A percentile compares a stretch with the other conserved stretches of the same genome.
phyloP scores from a whole-genome alignment of 345 rosid genomes.

The Firmiana major region DNA sequence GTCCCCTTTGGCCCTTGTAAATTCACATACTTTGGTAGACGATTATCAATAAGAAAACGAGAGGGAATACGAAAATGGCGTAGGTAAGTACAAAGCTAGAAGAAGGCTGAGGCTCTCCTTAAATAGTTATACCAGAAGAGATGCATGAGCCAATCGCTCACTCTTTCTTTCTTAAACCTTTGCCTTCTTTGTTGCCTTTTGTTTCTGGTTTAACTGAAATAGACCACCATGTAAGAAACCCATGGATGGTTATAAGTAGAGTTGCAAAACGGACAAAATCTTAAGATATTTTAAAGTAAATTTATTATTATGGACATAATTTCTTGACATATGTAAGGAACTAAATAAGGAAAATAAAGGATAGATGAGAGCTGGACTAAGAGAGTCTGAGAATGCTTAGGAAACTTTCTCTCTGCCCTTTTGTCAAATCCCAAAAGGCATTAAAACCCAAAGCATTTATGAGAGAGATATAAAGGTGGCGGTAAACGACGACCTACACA shows the following conservation, averaged over 20 bases:
- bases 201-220: constrained; percentile 25
- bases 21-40: neutral
- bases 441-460: constrained; percentile 12
- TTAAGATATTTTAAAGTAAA: neutral
- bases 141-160: constrained; percentile 24
- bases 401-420: neutral
- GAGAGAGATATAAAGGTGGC: constrained; percentile 23
- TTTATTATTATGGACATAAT: constrained; percentile 9
- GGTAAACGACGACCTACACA: constrained; percentile 37
- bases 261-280: constrained; percentile 23
- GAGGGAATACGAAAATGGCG: constrained; percentile 7
- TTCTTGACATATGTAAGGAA: constrained; percentile 18
- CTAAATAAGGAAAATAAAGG: constrained; percentile 16
- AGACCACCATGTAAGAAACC: constrained; percentile 13
- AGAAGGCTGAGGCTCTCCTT: constrained; percentile 21
- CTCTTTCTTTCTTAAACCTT: constrained; percentile 20
- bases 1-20: neutral
- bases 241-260: constrained; percentile 6
- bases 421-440: constrained; percentile 18
- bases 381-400: neutral
- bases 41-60: neutral
- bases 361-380: neutral
- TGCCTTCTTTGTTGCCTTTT: constrained; percentile 16
- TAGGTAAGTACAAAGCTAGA: constrained; percentile 18
- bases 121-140: constrained; percentile 40